Evolutionary conservation across 306 rosid species (phyloP), one percentile per base, ranked within the genome.

Genomic region (Delonix regia): DNA sequence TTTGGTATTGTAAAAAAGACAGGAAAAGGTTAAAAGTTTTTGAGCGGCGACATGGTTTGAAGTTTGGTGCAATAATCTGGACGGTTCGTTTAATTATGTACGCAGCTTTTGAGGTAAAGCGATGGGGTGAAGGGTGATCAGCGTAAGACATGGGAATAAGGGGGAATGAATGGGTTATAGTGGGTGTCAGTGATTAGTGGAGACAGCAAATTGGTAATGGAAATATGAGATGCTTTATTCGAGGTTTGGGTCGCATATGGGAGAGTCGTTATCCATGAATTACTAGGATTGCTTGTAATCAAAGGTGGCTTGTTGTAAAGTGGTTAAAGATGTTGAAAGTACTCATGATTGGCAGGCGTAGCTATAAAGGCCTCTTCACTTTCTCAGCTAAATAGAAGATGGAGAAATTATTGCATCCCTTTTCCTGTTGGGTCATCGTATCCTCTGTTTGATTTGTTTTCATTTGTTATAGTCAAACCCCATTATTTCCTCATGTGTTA

Each of bases 321-420:
- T 44, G 19, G 36, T 28, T 44, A 73, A 68, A 67, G 14, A 78
- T 74, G 70, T 69, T 71, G 48, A 56, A 78, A 62, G 81, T 63
- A 44, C 73, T 73, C 12, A 74, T 62, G 69, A 76, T 70, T 51
- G 22, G 68, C 47, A 22, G 39, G 44, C 52, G 69, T 79, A 44
- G 72, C 78, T 51, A 48, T 70, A 74, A 78, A 82, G 83, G 86
- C 44, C 80, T 64, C 78, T 76, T 30, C 76, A 24, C 84, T 80
- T 76, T 80, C 47, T 55, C 28, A 69, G 84, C 65, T n/a, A n/a
- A n/a, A 6, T 69, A 15, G 49, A 78, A 27, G 76, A 21, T 18
- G 61, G 15, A 14, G 30, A 34, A 62, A 78, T 74, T 5, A 82
- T 69, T 85, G 66, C 52, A 77, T 49, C 74, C 33, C 42, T 56